A percentile compares a stretch with the other conserved stretches of the same genome.
phyloP scores from a whole-genome alignment of 2,329 filamentous ascomycete genomes.

The Bipolaris cookei region DNA sequence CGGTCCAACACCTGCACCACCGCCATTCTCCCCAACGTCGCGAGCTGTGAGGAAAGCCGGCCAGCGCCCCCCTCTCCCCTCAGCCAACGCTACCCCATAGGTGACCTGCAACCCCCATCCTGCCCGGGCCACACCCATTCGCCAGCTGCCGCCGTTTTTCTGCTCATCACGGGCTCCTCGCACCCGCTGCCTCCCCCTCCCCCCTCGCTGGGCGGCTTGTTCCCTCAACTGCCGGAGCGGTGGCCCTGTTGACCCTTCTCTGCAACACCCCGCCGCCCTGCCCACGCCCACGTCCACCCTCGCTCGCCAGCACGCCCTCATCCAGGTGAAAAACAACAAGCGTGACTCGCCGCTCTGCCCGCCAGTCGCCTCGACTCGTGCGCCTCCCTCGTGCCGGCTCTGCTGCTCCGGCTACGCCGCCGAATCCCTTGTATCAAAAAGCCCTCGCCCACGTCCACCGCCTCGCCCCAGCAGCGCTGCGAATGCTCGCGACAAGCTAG shows the following conservation, averaged over 20 bases:
- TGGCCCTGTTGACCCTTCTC: conserved; percentile 6
- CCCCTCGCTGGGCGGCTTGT: conserved; percentile 15
- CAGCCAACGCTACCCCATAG: conserved; percentile 11
- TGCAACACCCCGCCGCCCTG: conserved; percentile 14
- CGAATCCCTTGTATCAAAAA: conserved; percentile 18
- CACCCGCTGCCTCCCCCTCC: not conserved
- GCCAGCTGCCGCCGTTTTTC: not conserved
- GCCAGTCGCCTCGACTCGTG: conserved; percentile 1
- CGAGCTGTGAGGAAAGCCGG: conserved; percentile 17
- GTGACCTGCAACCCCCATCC: conserved; percentile 11
- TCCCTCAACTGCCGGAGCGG: conserved; percentile 10
- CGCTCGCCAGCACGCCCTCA: conserved; percentile 11
- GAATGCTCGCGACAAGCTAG: conserved; percentile 33
- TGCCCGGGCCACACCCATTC: conserved; percentile 8
- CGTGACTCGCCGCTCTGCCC: not conserved
- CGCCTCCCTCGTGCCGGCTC: conserved; percentile 8
- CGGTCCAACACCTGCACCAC: conserved; percentile 18
- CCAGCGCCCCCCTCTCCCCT: conserved; percentile 13
- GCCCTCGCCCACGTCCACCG: conserved; percentile 21
- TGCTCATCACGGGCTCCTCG: conserved; percentile 9
- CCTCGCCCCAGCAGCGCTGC: conserved; percentile 17
- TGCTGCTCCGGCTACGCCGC: conserved; percentile 14
- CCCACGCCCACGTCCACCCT: conserved; percentile 17
- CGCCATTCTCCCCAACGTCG: conserved; percentile 20
- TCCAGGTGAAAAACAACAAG: conserved; percentile 1